A percentile compares a stretch with the other conserved stretches of the same genome.
phyloP scores from a whole-genome alignment of 495 filamentous ascomycete species.

The Tuber indicum region DNA sequence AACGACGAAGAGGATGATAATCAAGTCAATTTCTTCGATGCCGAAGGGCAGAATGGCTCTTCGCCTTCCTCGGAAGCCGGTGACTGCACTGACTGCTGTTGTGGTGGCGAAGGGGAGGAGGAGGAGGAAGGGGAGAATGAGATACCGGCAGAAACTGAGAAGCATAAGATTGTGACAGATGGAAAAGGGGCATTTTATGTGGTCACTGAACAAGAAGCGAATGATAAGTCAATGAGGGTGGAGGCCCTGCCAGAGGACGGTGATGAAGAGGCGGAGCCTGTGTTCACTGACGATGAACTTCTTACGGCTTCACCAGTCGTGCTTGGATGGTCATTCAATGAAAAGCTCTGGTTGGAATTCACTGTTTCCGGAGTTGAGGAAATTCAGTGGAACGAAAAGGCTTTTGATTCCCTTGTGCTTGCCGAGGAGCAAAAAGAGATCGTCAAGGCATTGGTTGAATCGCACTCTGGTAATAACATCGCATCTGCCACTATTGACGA shows the following conservation, averaged over 20 bases:
- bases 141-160: constrained; percentile 19
- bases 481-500: constrained; percentile 77
- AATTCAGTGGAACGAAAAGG: constrained; percentile 74
- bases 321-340: constrained; percentile 83
- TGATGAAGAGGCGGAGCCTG: constrained; percentile 53
- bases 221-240: constrained; percentile 29
- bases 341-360: constrained; percentile 91
- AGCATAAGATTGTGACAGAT: constrained; percentile 17
- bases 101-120: constrained; percentile 45
- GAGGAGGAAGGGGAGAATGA: constrained; percentile 28
- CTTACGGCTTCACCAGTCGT: constrained; percentile 85
- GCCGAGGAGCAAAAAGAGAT: constrained; percentile 70
- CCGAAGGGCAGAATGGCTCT: constrained; percentile 11
- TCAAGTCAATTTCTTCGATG: constrained; percentile 47
- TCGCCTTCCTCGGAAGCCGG: constrained; percentile 51
- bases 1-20: constrained; percentile 58
- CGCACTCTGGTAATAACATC: constrained; percentile 62
- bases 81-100: constrained; percentile 48
- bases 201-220: constrained; percentile 19
- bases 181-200: constrained; percentile 22
- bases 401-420: constrained; percentile 71
- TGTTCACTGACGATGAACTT: constrained; percentile 79
- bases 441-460: constrained; percentile 71
- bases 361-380: constrained; percentile 74
- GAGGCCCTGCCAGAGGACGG: constrained; percentile 44